Base-by-base conservation (phyloP, 2,329 filamentous ascomycete genomes). In the Aspergillus sp. region DNA sequence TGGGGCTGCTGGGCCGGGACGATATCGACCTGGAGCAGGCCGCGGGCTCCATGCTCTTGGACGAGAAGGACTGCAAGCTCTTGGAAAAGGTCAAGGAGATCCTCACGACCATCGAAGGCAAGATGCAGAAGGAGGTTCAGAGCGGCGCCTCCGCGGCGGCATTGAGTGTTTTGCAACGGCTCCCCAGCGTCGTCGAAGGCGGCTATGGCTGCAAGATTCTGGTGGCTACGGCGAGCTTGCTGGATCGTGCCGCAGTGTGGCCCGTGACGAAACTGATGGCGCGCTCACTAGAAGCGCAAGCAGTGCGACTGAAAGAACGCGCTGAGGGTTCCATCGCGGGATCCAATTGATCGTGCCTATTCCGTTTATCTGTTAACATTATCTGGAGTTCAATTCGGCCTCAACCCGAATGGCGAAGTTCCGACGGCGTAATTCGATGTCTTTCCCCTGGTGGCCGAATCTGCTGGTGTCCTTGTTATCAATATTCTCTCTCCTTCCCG, bases 161-260 rank as follows among this genome's bases (percentile, higher is more conserved):
- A 3, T 67, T 79, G 50, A 76, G 76, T 49, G 71, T 79, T 49
- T 72, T 79, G 53, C 76, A 80, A 56, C 76, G 79, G 49, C 69
- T 87, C 57, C 79, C 82, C 21, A 80, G 82, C 64, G 78, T 80
- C 63, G 81, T 84, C 53, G 78, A 86, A 64, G 85, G 84, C 50
- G 91, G 93, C 32, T 94, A 89, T 69, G 91, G 89, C 21, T 87
- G 88, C 56, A 94, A 92, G 76, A 85, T 97, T 45, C 76, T 97
- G 63, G 83, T 89, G 64, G 82, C 94, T 50, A 94, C 89, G 58
- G 89, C 91, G 45, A 88, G 90, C 73, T 88, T 95, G 81, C 81
- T 97, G 57, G 88, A 92, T 61, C 91, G 91, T 73, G 88, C 90
- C 57, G 88, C 89, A 59, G 90, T 96, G 23, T 99, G 94, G 93